These are phyloP conservation scores for Leptoxyphium fumago DNA, from an alignment of 2,329 filamentous ascomycete species.

Conservation along the genomic window DNA sequence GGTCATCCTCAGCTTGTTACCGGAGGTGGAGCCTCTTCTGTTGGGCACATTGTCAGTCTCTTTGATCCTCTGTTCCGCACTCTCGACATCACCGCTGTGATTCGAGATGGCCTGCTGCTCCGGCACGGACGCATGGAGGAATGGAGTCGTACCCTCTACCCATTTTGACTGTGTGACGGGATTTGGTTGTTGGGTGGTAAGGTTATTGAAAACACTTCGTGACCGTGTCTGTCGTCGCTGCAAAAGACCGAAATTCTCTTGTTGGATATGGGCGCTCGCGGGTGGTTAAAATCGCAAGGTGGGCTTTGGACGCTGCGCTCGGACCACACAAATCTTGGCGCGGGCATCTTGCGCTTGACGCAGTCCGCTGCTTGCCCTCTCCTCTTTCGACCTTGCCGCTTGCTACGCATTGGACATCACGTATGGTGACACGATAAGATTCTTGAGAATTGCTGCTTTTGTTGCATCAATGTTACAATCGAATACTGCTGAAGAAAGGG, in stretches of 20 bases:
- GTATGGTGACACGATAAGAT: too few relatives aligned
- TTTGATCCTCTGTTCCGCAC: neutral
- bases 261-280: neutral
- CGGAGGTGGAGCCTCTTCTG: conserved; percentile 73
- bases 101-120: neutral
- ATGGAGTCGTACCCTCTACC: conserved; percentile 22
- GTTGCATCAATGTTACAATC: too few relatives aligned
- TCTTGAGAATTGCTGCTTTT: too few relatives aligned
- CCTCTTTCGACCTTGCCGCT: too few relatives aligned
- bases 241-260: neutral
- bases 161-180: conserved; percentile 21
- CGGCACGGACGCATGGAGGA: neutral
- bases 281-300: neutral
- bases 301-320: neutral
- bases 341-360: neutral
- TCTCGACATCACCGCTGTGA: neutral
- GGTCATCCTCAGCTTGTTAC: conserved; percentile 99
- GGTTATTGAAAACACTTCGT: conserved; percentile 10
- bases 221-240: conserved; percentile 4
- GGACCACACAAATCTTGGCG: neutral
- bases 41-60: conserved; percentile 4
- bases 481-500: too few relatives aligned
- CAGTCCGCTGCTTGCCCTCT: too few relatives aligned
- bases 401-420: too few relatives aligned
- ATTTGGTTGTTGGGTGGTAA: conserved; percentile 4